These are phyloP conservation scores for Diplodia sapinea DNA, from an alignment of 2,329 filamentous ascomycete species.

Conservation along the genomic window DNA sequence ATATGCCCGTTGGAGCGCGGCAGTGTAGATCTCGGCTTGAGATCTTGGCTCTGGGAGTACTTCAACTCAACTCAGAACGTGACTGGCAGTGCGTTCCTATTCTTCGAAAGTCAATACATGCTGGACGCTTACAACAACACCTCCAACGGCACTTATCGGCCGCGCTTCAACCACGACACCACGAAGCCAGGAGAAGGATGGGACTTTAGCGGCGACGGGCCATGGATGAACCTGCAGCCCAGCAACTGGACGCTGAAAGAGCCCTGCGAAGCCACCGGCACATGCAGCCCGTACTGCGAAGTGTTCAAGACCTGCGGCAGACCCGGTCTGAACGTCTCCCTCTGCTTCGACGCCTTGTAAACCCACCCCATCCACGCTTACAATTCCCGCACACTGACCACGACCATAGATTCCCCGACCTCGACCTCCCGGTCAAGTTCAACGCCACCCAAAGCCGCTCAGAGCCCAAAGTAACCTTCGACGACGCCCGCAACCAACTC, in stretches of 20 bases:
- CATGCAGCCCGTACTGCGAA: not conserved
- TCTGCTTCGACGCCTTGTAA: conserved; percentile 16
- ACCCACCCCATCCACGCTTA: not conserved
- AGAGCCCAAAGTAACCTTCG: not conserved
- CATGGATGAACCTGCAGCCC: conserved; percentile 7
- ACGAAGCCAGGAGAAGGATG: conserved; percentile 3
- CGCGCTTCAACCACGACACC: not conserved
- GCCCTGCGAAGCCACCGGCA: not conserved
- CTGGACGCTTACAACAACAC: not conserved
- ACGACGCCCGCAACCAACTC: not conserved
- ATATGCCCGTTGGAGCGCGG: conserved; percentile 2
- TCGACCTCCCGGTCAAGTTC: not conserved
- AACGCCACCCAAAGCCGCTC: not conserved
- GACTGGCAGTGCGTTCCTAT: not conserved
- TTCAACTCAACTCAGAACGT: conserved; percentile 16
- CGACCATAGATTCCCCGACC: not conserved
- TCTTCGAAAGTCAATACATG: conserved; percentile 13
- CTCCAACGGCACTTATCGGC: conserved; percentile 10
- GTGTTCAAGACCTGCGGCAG: not conserved
- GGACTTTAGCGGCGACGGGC: conserved; percentile 1
- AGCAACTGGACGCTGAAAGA: not conserved
- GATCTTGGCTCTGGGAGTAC: conserved; percentile 5
- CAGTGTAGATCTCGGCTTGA: not conserved
- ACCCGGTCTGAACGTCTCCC: not conserved
- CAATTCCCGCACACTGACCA: not conserved